A percentile compares a stretch with the other conserved stretches of the same genome.
Conservation (phyloP, 1,139 yeast genomes). For the Lodderomyces parapsilosis region DNA sequence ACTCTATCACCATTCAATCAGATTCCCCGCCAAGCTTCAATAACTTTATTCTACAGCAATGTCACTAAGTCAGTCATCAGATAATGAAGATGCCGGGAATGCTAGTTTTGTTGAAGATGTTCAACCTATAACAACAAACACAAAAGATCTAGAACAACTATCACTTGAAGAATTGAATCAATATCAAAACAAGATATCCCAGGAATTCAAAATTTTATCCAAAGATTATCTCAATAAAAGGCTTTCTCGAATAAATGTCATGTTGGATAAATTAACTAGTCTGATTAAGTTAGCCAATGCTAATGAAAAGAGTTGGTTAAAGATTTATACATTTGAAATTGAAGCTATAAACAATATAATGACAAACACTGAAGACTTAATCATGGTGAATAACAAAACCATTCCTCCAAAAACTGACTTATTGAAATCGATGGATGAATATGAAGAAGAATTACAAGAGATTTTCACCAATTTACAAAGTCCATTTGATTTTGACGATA, state of each 20-base stretch:
- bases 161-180: conserved; percentile 29
- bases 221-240: conserved; percentile 32
- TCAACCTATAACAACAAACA: not conserved
- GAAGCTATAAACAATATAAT: conserved; percentile 33
- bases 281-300: conserved; percentile 28
- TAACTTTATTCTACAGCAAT: not conserved
- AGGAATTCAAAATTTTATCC: conserved; percentile 31
- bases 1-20: too few relatives aligned
- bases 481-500: conserved; percentile 36
- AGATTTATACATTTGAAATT: conserved; percentile 32
- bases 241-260: conserved; percentile 28
- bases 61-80: not conserved
- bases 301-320: conserved; percentile 37
- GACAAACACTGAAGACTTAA: conserved; percentile 33
- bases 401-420: conserved; percentile 19
- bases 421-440: conserved; percentile 24
- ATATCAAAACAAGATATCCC: conserved; percentile 29
- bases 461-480: conserved; percentile 30
- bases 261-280: conserved; percentile 26
- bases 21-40: too few relatives aligned
- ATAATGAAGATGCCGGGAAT: not conserved
- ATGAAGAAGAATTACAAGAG: conserved; percentile 29
- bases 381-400: conserved; percentile 19
- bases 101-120: not conserved
- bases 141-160: conserved; percentile 17